Evolutionary conservation across 1,284 basidiomycete genomes (phyloP).

Genomic region (Sporisorium reilianum): DNA sequence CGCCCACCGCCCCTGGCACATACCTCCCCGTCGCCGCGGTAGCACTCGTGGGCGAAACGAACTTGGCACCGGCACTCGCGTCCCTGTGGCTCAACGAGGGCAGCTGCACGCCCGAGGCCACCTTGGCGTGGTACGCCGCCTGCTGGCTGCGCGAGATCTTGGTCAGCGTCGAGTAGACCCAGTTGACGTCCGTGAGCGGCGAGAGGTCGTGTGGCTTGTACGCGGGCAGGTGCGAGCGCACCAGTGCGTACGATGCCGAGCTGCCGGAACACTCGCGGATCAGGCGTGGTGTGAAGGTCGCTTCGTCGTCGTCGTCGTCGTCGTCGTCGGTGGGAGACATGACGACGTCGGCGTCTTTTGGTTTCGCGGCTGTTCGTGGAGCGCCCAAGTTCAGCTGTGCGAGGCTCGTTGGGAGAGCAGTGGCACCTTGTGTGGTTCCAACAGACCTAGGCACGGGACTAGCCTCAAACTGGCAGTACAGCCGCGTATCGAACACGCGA

Average conservation of each 20-base stretch:
- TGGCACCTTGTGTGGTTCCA: not conserved
- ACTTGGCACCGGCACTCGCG: slow-evolving; percentile 21
- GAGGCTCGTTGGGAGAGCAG: not conserved
- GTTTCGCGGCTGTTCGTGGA: not conserved
- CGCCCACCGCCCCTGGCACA: slow-evolving; percentile 1
- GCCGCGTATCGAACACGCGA: slow-evolving; percentile 86
- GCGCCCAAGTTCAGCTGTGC: slow-evolving; percentile 17
- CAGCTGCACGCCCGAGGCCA: slow-evolving; percentile 15
- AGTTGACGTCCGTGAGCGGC: slow-evolving; percentile 87
- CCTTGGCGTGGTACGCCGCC: slow-evolving; percentile 17
- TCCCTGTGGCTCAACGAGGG: slow-evolving; percentile 16
- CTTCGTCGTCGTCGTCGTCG: not conserved
- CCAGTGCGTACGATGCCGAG: slow-evolving; percentile 86
- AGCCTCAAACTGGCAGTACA: slow-evolving; percentile 82
- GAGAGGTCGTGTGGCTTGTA: slow-evolving; percentile 82
- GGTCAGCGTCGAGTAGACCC: slow-evolving; percentile 81
- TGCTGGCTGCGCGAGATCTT: slow-evolving; percentile 73
- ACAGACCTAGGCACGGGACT: not conserved
- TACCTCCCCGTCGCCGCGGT: not conserved
- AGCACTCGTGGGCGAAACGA: slow-evolving; percentile 4
- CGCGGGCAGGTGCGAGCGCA: slow-evolving; percentile 76
- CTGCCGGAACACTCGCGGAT: slow-evolving; percentile 87
- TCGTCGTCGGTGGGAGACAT: not conserved
- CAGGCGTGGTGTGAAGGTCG: slow-evolving; percentile 70
- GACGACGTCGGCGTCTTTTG: not conserved